These are phyloP conservation scores for Centaurea solstitialis DNA, from an alignment of 129 eudicot species.

Conservation along the genomic window DNA sequence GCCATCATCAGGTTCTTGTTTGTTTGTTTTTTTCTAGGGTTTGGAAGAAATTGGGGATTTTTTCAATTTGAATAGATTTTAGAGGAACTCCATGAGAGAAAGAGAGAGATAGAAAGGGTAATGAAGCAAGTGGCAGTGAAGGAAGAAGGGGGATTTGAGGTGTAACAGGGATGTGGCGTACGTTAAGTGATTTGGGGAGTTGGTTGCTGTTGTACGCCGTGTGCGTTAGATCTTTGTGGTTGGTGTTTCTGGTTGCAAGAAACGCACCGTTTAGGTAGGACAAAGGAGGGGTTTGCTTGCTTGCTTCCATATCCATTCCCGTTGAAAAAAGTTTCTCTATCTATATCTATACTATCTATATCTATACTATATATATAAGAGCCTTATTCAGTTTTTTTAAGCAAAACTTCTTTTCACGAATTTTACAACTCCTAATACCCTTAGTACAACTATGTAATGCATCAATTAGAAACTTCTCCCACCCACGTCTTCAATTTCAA, in stretches of 20 bases:
- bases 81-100: conserved; percentile 9
- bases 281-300: conserved; percentile 3
- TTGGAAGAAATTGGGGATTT: background rate
- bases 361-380: too few species aligned
- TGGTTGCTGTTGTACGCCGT: conserved; percentile 48
- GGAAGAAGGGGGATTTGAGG: conserved; percentile 20
- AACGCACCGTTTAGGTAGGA: conserved; percentile 19
- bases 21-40: background rate
- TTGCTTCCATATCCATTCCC: background rate
- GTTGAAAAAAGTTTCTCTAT: background rate
- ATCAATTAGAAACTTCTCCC: too few species aligned
- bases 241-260: conserved; percentile 26
- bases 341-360: too few species aligned
- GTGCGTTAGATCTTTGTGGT: conserved; percentile 38
- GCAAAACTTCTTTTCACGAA: too few species aligned
- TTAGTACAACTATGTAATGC: too few species aligned
- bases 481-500: too few species aligned
- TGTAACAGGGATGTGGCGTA: conserved; percentile 38
- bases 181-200: conserved; percentile 15
- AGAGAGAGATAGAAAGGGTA: conserved; percentile 16
- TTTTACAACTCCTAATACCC: too few species aligned
- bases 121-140: conserved; percentile 39
- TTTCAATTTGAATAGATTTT: background rate
- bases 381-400: too few species aligned
- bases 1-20: conserved; percentile 41